These are phyloP conservation scores for Arxiozyma slooffiae DNA, from an alignment of 1,139 yeast species.

Conservation along the genomic window DNA sequence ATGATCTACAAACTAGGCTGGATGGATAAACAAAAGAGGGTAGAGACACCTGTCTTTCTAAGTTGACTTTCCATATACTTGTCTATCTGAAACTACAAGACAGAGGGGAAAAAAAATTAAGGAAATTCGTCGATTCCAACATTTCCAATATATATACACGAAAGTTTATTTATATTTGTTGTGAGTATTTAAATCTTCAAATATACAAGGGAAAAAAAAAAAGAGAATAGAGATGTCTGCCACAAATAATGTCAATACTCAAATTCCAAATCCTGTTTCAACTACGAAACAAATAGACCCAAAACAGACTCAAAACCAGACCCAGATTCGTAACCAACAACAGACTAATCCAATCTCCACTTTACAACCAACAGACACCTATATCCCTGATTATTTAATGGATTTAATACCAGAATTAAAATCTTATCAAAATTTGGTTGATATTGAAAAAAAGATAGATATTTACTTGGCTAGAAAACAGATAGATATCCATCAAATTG, in stretches of 20 bases:
- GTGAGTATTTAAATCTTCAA: neutral
- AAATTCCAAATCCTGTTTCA: neutral
- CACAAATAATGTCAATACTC: neutral
- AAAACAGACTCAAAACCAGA: neutral
- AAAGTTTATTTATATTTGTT: too few species aligned
- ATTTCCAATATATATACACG: too few species aligned
- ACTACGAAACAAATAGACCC: neutral
- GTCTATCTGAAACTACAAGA: too few species aligned
- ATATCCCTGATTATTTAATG: slow-evolving; percentile 52
- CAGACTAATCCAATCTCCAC: slow-evolving; percentile 24
- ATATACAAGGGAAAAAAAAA: too few species aligned
- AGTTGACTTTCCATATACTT: too few species aligned
- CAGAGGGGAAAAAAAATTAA: too few species aligned
- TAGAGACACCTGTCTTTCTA: too few species aligned
- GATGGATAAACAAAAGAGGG: too few species aligned
- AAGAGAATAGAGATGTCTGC: neutral
- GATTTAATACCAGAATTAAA: slow-evolving; percentile 64
- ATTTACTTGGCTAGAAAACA: slow-evolving; percentile 73
- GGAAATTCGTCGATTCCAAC: too few species aligned
- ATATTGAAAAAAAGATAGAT: slow-evolving; percentile 73
- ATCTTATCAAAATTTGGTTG: slow-evolving; percentile 57
- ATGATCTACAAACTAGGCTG: too few species aligned
- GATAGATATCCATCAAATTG: slow-evolving; percentile 73
- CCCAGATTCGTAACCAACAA: slow-evolving; percentile 7
- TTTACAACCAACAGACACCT: slow-evolving; percentile 55